These are phyloP conservation scores for Euptelea pleiosperma DNA, from an alignment of 164 flowering plant genomes.

Conservation along the genomic window DNA sequence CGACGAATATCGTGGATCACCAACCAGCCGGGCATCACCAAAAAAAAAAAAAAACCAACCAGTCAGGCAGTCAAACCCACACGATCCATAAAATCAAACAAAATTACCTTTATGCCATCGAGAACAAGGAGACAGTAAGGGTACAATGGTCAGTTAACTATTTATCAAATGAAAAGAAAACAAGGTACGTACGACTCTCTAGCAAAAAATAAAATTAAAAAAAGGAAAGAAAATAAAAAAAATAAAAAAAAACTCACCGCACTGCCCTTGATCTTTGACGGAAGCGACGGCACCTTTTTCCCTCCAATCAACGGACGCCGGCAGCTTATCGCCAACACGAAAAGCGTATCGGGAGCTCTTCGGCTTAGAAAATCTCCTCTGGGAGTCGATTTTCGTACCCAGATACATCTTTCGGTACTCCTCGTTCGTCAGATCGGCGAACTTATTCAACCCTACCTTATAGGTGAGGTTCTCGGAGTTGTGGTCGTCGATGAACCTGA, in stretches of 20 bases:
- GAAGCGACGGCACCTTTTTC: constrained; percentile 65
- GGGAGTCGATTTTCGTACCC: constrained; percentile 33
- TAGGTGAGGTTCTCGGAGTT: constrained; percentile 42
- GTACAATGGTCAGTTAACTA: no score
- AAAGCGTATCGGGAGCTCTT: constrained; percentile 45
- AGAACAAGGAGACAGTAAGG: no score
- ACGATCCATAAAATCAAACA: no score
- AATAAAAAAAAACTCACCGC: constrained; percentile 48
- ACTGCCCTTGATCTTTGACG: constrained; percentile 82
- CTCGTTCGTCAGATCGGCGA: constrained; percentile 46
- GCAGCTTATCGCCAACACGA: constrained; percentile 54
- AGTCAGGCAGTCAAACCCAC: no score
- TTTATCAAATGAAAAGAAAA: no score
- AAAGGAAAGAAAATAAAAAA: neutral
- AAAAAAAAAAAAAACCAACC: no score
- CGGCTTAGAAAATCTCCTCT: constrained; percentile 17
- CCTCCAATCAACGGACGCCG: constrained; percentile 87
- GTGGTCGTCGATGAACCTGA: constrained; percentile 67
- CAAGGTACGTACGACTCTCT: no score
- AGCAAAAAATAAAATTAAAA: no score
- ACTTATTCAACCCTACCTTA: constrained; percentile 39
- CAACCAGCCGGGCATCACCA: no score
- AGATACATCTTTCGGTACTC: constrained; percentile 35
- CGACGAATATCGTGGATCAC: no score
- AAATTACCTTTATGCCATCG: no score